Percentiles rank a stretch among this genome's conserved stretches.
Conservation (phyloP, 176 grass and related monocot species). For the Panicum miliaceum region DNA sequence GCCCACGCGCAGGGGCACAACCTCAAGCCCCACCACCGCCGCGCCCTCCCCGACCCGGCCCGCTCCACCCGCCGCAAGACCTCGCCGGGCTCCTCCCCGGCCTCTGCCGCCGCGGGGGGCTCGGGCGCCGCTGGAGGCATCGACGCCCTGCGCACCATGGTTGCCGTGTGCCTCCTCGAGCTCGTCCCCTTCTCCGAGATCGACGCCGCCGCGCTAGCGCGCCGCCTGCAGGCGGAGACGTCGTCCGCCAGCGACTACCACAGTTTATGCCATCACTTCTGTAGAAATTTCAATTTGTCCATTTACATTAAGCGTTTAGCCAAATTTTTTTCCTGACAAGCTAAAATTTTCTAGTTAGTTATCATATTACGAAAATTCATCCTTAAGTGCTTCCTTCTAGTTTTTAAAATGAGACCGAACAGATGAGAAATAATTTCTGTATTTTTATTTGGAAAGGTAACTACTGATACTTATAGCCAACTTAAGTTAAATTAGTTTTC, state of each 20-base stretch:
- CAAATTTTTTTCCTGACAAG: not conserved
- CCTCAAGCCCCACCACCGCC: slow-evolving; percentile 62
- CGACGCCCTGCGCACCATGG: slow-evolving; percentile 80
- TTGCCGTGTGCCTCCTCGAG: slow-evolving; percentile 88
- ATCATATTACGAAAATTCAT: slow-evolving; percentile 8
- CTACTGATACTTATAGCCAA: slow-evolving; percentile 1
- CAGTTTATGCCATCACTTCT: not conserved
- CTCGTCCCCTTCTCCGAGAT: slow-evolving; percentile 81
- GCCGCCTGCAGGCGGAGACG: slow-evolving; percentile 69
- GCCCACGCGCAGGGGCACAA: slow-evolving; percentile 38
- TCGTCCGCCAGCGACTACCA: slow-evolving; percentile 58
- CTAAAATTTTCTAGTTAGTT: slow-evolving; percentile 16
- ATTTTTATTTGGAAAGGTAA: not conserved
- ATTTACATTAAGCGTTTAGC: slow-evolving; percentile 10
- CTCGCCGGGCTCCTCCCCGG: slow-evolving; percentile 49
- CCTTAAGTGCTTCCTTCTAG: not conserved
- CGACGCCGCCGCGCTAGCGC: slow-evolving; percentile 76
- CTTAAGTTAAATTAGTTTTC: slow-evolving; percentile 13
- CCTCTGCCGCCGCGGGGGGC: slow-evolving; percentile 25
- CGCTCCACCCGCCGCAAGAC: slow-evolving; percentile 67
- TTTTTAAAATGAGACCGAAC: slow-evolving; percentile 5
- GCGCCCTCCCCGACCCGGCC: slow-evolving; percentile 42
- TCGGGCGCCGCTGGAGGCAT: slow-evolving; percentile 53
- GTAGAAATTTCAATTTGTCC: slow-evolving; percentile 28
- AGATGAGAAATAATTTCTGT: not conserved